Base-by-base conservation (phyloP, 1,139 yeast genomes). In the Geotrichum histeridarum region DNA sequence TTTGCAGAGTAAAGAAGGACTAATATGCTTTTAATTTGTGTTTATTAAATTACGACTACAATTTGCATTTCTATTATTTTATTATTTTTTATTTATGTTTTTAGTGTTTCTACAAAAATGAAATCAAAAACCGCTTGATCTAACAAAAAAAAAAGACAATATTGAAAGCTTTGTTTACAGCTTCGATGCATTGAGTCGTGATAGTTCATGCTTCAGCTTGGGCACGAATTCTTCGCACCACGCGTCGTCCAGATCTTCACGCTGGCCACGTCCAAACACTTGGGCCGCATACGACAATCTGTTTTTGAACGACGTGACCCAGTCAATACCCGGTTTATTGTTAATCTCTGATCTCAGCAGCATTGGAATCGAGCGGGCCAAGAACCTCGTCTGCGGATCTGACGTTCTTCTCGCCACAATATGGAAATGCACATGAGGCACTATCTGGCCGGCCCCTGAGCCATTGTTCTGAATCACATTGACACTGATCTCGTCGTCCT, bases 391-490 rank as follows among this genome's bases (percentile, higher is more conserved):
- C 18, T 41, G 47, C 17, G 14, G 11, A 37, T 51, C 54, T 3
- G 31, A 14, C 30, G 17, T 15, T 1, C 59, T 56, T 39, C 72
- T 60, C n/a, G 67, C 52, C 3, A 70, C 65, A 8, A 70, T 50
- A 67, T 89, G 96, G 80, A 88, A 88, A 68, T 89, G 96, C 53
- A 88, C 96, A 68, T 89, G 96, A 65, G 83, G 90, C 54, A 89
- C 95, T 51, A 77, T 83, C 69, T 89, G 96, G 64, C 90, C 96
- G 11, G 96, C 96, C 59, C 85, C 81, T 62, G 83, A 73, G 35
- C 96, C 96, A 63, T 89, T 89, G 73, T 89, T 89, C 69, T 89
- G 96, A 59, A 89, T 75, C 27, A 89, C 70, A 66, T 89, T 89
- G 76, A 86, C 88, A 31, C 94, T 94, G 39, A 75, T 76, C 30